Evolutionary conservation across 2,329 filamentous ascomycete species (phyloP), one percentile per base, ranked within the genome.

Genomic region (Penicillium sp.): DNA sequence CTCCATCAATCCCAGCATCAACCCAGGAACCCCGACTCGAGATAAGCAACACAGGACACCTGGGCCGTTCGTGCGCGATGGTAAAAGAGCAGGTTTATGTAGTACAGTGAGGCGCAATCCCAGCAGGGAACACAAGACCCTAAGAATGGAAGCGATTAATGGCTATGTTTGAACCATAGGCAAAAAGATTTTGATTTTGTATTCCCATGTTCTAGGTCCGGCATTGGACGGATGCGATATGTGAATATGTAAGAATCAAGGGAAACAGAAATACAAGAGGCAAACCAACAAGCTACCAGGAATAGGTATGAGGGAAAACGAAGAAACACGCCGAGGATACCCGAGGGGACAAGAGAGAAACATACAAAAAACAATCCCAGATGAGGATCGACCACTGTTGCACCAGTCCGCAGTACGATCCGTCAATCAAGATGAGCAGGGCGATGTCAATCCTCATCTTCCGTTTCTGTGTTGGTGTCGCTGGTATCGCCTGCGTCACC

Each of bases 391-490:
- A 47, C 37, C 48, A 44, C 51, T 29, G 58, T 59, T 29, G 50
- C 59, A 60, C 56, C 46, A 50, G 57, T 51, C 51, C 43, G 40
- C 37, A 35, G 45, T 54, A 48, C 50, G 60, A 61, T 58, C 52
- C 24, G 47, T 53, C 54, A 60, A 59, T 55, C 49, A 58, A 55
- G 38, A 8, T 8, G 23, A 25, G 10, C 49, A 47, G 43, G 29
- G 47, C 18, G 49, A 60, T 65, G 67, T 65, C 67, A 76, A 62
- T 87, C 84, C 53, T 95, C 89, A 13, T 86, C 89, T 56, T 88
- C 86, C 55, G 89, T 95, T 75, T 95, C 89, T 20, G 79, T 81
- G 60, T 82, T 75, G 27, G 79, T 82, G 62, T 80, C 79, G 57
- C 78, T 81, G 39, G 72, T 74, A 62, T 77, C 74, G 52, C 76